phyloP scores from a whole-genome alignment of 257 asterid species.

The Hygrophila difformis region DNA sequence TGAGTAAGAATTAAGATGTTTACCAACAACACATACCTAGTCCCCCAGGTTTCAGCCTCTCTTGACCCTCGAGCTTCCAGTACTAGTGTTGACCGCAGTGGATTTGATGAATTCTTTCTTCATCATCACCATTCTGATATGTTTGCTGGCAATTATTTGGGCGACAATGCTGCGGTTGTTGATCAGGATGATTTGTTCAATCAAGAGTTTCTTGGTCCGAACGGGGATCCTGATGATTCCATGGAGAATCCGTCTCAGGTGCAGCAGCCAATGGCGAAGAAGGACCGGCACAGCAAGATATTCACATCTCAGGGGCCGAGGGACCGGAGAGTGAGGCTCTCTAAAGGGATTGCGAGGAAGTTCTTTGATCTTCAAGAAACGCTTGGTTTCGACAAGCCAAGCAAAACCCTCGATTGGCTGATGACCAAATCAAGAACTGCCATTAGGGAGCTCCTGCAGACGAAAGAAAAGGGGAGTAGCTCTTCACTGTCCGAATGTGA shows the following conservation, averaged over 20 bases:
- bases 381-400: conserved; percentile 73
- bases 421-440: conserved; percentile 60
- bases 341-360: conserved; percentile 72
- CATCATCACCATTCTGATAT: conserved; percentile 28
- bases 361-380: conserved; percentile 86
- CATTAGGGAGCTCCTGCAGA: conserved; percentile 45
- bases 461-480: conserved; percentile 10
- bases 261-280: conserved; percentile 25
- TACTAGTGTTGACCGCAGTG: conserved; percentile 21
- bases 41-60: conserved; percentile 29
- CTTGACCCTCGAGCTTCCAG: conserved; percentile 14
- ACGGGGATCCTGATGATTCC: conserved; percentile 10
- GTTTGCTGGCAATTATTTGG: conserved; percentile 22
- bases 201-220: conserved; percentile 8
- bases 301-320: conserved; percentile 74
- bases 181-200: conserved; percentile 13
- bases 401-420: conserved; percentile 91
- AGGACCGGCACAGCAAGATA: conserved; percentile 76
- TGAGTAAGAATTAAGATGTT: conserved; percentile 22
- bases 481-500: conserved; percentile 22
- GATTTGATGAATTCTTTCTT: conserved; percentile 27
- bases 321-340: conserved; percentile 75
- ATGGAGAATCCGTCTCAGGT: background rate
- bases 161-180: conserved; percentile 16
- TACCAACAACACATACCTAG: conserved; percentile 32